Conservation (phyloP, 345 rosid genomes). For the Hibiscus mutabilis region DNA sequence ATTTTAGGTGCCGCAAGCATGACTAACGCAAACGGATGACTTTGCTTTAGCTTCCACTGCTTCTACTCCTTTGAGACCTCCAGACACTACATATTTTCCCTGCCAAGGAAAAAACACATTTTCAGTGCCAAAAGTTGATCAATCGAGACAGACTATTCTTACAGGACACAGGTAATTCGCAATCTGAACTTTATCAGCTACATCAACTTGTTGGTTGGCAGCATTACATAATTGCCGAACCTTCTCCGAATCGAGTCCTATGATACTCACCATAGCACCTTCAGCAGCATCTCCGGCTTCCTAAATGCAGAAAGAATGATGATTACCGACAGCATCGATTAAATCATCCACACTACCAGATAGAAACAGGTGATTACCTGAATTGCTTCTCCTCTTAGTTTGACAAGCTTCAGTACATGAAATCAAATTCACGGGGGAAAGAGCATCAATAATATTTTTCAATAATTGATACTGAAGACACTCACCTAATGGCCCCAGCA, state of each 20-base stretch:
- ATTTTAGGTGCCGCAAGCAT: too few species aligned
- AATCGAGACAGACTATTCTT: conserved; percentile 14
- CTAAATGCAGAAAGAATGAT: conserved; percentile 32
- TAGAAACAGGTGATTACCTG: conserved; percentile 43
- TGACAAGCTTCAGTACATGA: conserved; percentile 80
- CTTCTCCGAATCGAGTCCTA: conserved; percentile 80
- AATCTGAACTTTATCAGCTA: conserved; percentile 76
- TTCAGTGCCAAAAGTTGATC: background rate
- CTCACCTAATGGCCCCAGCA: conserved; percentile 91
- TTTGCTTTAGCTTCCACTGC: conserved; percentile 91
- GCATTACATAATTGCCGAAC: conserved; percentile 87
- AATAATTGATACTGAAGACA: background rate
- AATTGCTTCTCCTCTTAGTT: conserved; percentile 97
- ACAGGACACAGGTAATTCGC: conserved; percentile 88
- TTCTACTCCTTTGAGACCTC: conserved; percentile 88
- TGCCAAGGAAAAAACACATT: conserved; percentile 20
- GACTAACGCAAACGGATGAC: too few species aligned
- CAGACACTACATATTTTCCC: conserved; percentile 98
- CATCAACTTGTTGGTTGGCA: conserved; percentile 87
- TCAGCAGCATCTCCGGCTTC: conserved; percentile 95
- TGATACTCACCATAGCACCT: conserved; percentile 93
- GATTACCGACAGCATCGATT: conserved; percentile 2
- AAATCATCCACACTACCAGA: background rate
- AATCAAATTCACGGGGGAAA: conserved; percentile 16
- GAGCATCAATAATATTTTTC: conserved; percentile 6